Conservation (phyloP, 2,329 filamentous ascomycete species). For the Thelonectria rubi region DNA sequence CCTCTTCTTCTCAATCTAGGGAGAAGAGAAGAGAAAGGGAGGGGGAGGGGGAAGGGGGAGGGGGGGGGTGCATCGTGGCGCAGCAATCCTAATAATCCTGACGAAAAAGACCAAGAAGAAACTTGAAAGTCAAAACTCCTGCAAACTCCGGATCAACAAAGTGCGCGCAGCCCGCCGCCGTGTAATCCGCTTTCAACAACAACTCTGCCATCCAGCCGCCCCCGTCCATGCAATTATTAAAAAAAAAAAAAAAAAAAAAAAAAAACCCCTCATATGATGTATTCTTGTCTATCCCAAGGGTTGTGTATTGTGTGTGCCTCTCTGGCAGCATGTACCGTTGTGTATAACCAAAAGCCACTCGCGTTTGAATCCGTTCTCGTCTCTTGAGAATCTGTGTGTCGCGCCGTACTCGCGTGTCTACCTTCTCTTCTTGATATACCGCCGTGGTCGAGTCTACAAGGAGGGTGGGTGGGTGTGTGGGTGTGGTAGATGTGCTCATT, state of each 20-base stretch:
- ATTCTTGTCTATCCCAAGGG: constrained; percentile 40
- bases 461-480: background rate
- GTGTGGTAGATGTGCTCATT: constrained; percentile 9
- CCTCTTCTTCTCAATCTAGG: background rate
- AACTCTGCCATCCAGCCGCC: constrained; percentile 11
- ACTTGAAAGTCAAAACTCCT: constrained; percentile 40
- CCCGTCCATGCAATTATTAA: background rate
- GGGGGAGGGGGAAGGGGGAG: too few species aligned
- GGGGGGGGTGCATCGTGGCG: too few species aligned
- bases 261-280: constrained; percentile 29
- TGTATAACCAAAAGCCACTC: constrained; percentile 34
- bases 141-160: constrained; percentile 41
- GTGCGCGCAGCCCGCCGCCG: constrained; percentile 42
- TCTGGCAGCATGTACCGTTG: constrained; percentile 34
- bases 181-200: constrained; percentile 33
- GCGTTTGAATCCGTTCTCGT: constrained; percentile 17
- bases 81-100: constrained; percentile 25
- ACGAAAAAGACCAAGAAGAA: background rate
- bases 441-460: background rate
- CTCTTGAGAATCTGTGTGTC: constrained; percentile 1
- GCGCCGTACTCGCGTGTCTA: background rate
- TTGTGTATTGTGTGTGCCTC: constrained; percentile 26
- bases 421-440: background rate
- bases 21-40: too few species aligned
- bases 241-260: background rate